Base-by-base conservation (phyloP, 164 flowering plant genomes). In the Chimonanthus praecox region DNA sequence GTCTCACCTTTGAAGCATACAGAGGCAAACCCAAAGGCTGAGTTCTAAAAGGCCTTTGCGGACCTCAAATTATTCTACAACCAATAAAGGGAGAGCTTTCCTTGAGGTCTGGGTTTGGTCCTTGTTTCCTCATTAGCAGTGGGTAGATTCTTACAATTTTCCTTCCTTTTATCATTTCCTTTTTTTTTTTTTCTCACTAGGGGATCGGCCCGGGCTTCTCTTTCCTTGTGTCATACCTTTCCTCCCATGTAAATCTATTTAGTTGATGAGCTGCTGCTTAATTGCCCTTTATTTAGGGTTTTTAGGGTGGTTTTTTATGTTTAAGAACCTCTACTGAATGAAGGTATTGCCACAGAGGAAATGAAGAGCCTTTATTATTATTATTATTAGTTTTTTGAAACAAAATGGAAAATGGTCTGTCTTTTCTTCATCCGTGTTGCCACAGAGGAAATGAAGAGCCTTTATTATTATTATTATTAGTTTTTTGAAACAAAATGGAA, bases 161-260 rank as follows among this genome's bases (percentile, higher is more conserved):
- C 43, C n/a, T 70, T 70, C 9, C 49, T 20, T 69, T 68, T 47
- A 6, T 6, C 13, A 15, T 10, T 44, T 2, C 60, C 21, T 20
- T 46, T 46, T 43, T 77, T 61, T 72, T 49, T 47, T 54, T 71
- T 58, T 54, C n/a, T 76, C 11, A 54, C 60, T n/a, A 49, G n/a
- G 60, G 60, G 60, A 10, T 8, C 8, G n/a, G 60, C 11, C n/a
- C 60, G 2, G 16, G 60, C 16, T 4, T 9, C 4, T 62, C 8
- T 62, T n/a, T 7, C 2, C 18, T 63, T 1, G 16, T 7, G n/a
- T 58, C 20, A 67, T 74, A 21, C 9, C 48, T 47, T 63, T 44
- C 45, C 1, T 7, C 8, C 58, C 66, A 20, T 74, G 77, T 74
- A 70, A 61, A 77, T 70, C 68, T 58, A 11, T 63, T 70, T 47